Percentiles rank a stretch among this genome's conserved stretches.
Evolutionary conservation across 1,284 basidiomycete species (phyloP).

Genomic region (Vanrija sp.): DNA sequence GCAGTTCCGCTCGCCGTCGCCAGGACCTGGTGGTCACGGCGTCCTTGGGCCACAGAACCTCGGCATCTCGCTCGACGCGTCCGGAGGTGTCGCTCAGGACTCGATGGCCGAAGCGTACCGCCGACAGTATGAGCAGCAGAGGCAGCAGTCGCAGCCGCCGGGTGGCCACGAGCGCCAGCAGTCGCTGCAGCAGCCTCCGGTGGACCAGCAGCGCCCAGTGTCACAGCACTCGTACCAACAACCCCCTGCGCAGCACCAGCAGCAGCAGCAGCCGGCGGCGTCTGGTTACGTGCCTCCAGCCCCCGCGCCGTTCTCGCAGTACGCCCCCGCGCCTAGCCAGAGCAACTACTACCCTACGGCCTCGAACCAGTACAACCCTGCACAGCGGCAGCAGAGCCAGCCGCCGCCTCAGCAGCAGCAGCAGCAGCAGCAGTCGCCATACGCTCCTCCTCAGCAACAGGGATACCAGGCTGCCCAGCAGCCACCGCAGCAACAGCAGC

Average conservation of each 20-base stretch:
- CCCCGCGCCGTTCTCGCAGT: slow-evolving; percentile 3
- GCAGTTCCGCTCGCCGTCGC: slow-evolving; percentile 31
- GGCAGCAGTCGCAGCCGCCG: slow-evolving; percentile 31
- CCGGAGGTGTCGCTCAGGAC: slow-evolving; percentile 72
- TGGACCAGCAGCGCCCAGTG: slow-evolving; percentile 2
- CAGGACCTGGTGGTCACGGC: slow-evolving; percentile 33
- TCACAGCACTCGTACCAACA: slow-evolving; percentile 5
- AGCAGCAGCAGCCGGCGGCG: slow-evolving; percentile 13
- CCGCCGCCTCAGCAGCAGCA: slow-evolving; percentile 23
- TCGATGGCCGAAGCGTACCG: slow-evolving; percentile 63
- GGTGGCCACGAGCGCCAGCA: slow-evolving; percentile 23
- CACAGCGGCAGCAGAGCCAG: slow-evolving; percentile 31
- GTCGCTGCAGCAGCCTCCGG: slow-evolving; percentile 11
- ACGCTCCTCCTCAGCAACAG: slow-evolving; percentile 12
- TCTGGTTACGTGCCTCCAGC: not conserved
- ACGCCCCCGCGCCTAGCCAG: slow-evolving; percentile 1
- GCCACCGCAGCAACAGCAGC: not conserved
- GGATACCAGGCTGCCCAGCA: not conserved
- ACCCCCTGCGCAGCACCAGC: not conserved
- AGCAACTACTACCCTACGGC: slow-evolving; percentile 17
- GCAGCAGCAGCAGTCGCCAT: slow-evolving; percentile 18
- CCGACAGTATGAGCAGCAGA: slow-evolving; percentile 42
- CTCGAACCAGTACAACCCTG: slow-evolving; percentile 28
- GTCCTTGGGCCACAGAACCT: slow-evolving; percentile 50
- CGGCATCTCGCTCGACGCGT: slow-evolving; percentile 73